A percentile compares a stretch with the other conserved stretches of the same genome.
Conservation (phyloP, 768 basidiomycete species). For the Piloderma croceum region DNA sequence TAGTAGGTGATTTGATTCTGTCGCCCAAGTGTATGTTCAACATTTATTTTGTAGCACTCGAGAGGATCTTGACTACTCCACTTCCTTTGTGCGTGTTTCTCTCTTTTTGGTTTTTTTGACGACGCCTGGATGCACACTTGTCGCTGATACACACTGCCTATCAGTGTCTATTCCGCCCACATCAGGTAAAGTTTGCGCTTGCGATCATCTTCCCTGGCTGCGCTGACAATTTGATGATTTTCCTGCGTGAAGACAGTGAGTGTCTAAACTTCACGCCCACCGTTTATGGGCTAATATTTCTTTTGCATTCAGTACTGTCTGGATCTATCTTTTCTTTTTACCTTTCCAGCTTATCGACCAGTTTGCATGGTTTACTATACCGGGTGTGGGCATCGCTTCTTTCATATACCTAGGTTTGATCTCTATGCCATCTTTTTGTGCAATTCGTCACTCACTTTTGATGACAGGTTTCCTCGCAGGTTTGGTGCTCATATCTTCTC, state of each 20-base stretch:
- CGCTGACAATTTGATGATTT: constrained; percentile 34
- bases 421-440: too few relatives aligned
- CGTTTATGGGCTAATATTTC: too few relatives aligned
- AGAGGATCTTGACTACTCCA: constrained; percentile 58
- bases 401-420: constrained; percentile 76
- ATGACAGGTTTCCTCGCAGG: too few relatives aligned
- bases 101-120: not conserved
- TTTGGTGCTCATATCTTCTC: too few relatives aligned
- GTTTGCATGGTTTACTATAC: constrained; percentile 61
- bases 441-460: too few relatives aligned
- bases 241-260: not conserved
- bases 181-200: constrained; percentile 36
- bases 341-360: constrained; percentile 67
- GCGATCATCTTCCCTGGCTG: too few relatives aligned
- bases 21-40: constrained; percentile 1
- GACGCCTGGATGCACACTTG: too few relatives aligned
- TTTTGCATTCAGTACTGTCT: constrained; percentile 55
- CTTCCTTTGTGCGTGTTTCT: constrained; percentile 52
- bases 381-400: constrained; percentile 57
- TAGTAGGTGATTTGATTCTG: constrained; percentile 25
- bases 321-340: constrained; percentile 71
- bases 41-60: constrained; percentile 35
- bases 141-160: constrained; percentile 3
- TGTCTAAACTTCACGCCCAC: not conserved
- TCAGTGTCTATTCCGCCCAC: constrained; percentile 58